phyloP scores from a whole-genome alignment of 345 rosid species.

The Kernera saxatilis region DNA sequence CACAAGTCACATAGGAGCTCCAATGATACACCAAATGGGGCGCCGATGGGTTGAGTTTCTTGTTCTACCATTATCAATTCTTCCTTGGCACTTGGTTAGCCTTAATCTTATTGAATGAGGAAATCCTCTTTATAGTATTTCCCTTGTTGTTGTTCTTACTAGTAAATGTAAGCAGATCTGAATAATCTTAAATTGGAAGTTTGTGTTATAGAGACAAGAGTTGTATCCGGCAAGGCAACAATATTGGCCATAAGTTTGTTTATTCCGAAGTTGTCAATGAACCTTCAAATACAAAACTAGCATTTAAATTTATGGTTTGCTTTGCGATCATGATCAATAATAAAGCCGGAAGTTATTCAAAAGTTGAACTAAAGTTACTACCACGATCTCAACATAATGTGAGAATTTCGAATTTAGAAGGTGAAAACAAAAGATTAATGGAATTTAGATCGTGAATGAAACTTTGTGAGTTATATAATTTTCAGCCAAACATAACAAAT shows the following conservation, averaged over 20 bases:
- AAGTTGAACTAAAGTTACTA: too few species aligned
- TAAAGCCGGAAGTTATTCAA: too few species aligned
- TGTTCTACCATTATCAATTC: neutral
- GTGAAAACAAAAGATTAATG: too few species aligned
- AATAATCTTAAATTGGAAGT: neutral
- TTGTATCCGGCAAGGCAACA: neutral
- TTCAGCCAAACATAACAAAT: too few species aligned
- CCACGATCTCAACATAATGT: too few species aligned
- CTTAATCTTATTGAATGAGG: neutral
- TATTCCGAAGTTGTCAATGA: neutral
- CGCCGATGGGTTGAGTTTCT: conserved; percentile 13
- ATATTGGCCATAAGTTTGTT: neutral
- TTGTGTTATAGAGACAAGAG: neutral
- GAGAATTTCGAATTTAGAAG: too few species aligned
- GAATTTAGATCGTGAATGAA: too few species aligned
- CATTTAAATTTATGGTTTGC: neutral
- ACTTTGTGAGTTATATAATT: too few species aligned
- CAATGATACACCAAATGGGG: conserved; percentile 31
- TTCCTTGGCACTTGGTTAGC: neutral
- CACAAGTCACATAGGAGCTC: conserved; percentile 69
- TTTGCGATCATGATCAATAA: too few species aligned
- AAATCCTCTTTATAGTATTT: neutral
- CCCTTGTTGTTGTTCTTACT: neutral
- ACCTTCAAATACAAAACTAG: neutral
- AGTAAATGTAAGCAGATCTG: neutral